Conservation (phyloP, 441 rosid species). For the Jatropha multifida region DNA sequence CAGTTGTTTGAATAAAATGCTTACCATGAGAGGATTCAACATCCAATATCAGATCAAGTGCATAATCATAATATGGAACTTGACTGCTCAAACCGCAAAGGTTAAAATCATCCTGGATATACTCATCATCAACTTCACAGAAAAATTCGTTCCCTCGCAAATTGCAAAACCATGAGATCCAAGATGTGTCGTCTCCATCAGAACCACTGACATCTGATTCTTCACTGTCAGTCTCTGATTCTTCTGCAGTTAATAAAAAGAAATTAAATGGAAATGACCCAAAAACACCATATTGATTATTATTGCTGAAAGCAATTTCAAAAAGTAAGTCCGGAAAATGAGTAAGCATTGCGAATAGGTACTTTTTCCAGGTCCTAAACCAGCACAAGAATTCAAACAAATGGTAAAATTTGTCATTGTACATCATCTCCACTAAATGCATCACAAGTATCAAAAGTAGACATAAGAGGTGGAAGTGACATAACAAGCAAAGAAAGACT, state of each 20-base stretch:
- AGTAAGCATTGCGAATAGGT: neutral
- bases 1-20: conserved; percentile 14
- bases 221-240: conserved; percentile 71
- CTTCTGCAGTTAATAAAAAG: conserved; percentile 42
- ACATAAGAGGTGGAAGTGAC: too few relatives aligned
- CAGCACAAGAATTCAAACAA: too few relatives aligned
- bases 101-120: conserved; percentile 89
- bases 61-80: conserved; percentile 91
- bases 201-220: conserved; percentile 83
- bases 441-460: too few relatives aligned
- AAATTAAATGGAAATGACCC: conserved; percentile 9
- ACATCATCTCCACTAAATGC: too few relatives aligned
- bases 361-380: too few relatives aligned
- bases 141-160: conserved; percentile 86
- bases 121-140: conserved; percentile 89
- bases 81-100: conserved; percentile 92
- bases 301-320: neutral
- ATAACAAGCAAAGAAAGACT: neutral
- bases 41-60: conserved; percentile 85
- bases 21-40: conserved; percentile 92
- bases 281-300: neutral
- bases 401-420: too few relatives aligned
- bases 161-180: conserved; percentile 97
- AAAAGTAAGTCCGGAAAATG: neutral
- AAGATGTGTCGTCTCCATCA: conserved; percentile 84